Base-by-base conservation (phyloP, 1,284 basidiomycete species). In the Sanguinoderma infundibulare region DNA sequence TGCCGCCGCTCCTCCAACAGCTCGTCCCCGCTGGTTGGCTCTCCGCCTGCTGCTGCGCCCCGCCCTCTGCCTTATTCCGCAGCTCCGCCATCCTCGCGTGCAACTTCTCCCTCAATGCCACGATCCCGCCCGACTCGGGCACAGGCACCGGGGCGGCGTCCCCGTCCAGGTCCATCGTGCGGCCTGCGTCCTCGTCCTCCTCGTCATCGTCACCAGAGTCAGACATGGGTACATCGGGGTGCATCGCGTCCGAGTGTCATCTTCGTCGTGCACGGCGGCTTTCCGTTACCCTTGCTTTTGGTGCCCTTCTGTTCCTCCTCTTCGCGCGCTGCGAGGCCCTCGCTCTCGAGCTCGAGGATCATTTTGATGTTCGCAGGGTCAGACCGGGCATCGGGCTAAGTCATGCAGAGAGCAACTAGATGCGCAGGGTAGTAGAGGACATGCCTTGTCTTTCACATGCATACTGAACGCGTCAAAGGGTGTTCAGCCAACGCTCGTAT, bases 291-390 rank as follows among this genome's bases (percentile, higher is more conserved):
- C 65, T 82, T 81, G 36, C 64, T 66, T 54, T 64, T 65, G 22
- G 69, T 54, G 50, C 76, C 72, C 22, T 63, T 49, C 28, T 64
- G 70, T 22, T 62, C 67, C 51, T 70, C 68, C 36, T n/a, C n/a
- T n/a, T 72, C 66, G 22, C 69, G 69, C 59, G 67, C 73, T 68
- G 15, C 77, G 70, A 26, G 77, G 63, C 72, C 75, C 70, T 90
- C 86, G 62, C 82, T 79, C 72, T 91, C n/a, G n/a, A n/a, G n/a
- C n/a, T n/a, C n/a, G n/a, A n/a, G n/a, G n/a, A n/a, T n/a, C n/a
- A n/a, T 90, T 75, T 92, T 92, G 70, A 94, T 84, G 77, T 96
- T 95, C 5, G 87, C 87, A 1, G 95, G 95, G 74, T 98, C 95
- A 67, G 96, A 90, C 95, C 57, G 5, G 14, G 8, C 12, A 15